Conservation (phyloP, 495 filamentous ascomycete genomes). For the Neurospora sp. region DNA sequence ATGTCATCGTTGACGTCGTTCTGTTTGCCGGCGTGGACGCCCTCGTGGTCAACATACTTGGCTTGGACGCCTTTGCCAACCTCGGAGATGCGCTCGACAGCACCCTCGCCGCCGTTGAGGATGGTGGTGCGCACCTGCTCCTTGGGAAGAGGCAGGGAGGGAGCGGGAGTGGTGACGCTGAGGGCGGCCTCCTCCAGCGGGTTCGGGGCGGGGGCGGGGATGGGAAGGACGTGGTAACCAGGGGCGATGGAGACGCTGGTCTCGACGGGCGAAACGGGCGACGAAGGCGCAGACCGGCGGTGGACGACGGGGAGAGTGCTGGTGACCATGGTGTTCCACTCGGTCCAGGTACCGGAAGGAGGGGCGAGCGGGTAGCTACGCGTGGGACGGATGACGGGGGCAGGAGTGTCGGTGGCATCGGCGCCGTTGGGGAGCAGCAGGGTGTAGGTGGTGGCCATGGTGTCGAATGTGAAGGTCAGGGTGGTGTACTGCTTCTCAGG, state of each 20-base stretch:
- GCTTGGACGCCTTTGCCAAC: background rate
- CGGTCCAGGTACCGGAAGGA: background rate
- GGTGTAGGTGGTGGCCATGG: background rate
- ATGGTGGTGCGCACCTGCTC: background rate
- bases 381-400: background rate
- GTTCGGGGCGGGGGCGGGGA: background rate
- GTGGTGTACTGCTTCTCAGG: background rate
- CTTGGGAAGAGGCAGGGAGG: background rate
- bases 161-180: background rate
- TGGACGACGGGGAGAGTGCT: background rate
- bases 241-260: background rate
- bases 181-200: background rate
- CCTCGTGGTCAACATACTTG: background rate
- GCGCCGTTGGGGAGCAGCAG: background rate
- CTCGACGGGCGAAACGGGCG: background rate
- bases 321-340: background rate
- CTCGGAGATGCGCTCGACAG: background rate
- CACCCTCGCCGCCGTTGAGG: background rate
- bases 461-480: background rate
- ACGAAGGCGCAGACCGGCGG: background rate
- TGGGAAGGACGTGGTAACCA: background rate
- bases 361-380: background rate
- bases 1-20: background rate
- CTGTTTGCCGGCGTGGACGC: background rate
- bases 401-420: background rate